Percentiles rank a stretch among this genome's conserved stretches.
phyloP scores from a whole-genome alignment of 1,284 basidiomycete genomes.

The Moesziomyces parantarcticus region DNA sequence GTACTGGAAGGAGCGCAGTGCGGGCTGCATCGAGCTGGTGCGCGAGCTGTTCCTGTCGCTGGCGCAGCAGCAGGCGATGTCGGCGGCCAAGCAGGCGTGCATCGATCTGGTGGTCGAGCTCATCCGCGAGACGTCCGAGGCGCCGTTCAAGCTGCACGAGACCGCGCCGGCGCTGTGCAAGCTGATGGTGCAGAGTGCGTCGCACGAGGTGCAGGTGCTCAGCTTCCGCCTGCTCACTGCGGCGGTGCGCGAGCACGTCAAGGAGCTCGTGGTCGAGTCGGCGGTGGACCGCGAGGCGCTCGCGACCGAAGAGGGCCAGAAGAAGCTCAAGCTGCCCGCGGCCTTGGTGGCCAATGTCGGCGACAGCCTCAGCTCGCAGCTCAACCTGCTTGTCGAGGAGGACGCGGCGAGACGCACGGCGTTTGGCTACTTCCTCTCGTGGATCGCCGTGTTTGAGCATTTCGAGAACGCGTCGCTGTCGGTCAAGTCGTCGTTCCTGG shows the following conservation, averaged over 20 bases:
- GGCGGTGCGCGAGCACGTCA: conserved; percentile 47
- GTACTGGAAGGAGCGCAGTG: conserved; percentile 76
- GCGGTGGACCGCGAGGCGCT: conserved; percentile 39
- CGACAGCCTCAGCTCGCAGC: conserved; percentile 31
- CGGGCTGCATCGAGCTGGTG: conserved; percentile 73
- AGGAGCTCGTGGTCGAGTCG: conserved; percentile 57
- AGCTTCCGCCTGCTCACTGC: conserved; percentile 42
- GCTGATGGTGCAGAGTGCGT: conserved; percentile 38
- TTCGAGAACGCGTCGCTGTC: conserved; percentile 87
- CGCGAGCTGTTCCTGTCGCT: conserved; percentile 73
- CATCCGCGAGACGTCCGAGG: conserved; percentile 42
- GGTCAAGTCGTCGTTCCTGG: conserved; percentile 82
- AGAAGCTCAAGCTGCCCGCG: conserved; percentile 25
- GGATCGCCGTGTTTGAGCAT: conserved; percentile 89
- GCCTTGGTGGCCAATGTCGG: conserved; percentile 32
- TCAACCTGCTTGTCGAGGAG: conserved; percentile 38
- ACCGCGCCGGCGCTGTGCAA: conserved; percentile 28
- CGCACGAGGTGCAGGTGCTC: conserved; percentile 53
- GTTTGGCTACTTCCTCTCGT: conserved; percentile 76
- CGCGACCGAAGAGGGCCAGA: conserved; percentile 27
- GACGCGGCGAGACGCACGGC: conserved; percentile 30
- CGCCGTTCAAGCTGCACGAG: conserved; percentile 32
- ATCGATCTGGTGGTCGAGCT: conserved; percentile 52
- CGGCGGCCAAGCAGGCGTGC: conserved; percentile 35
- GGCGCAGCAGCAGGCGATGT: conserved; percentile 16